Base-by-base conservation (phyloP, 2,329 filamentous ascomycete species). In the Biscogniauxia sp. region DNA sequence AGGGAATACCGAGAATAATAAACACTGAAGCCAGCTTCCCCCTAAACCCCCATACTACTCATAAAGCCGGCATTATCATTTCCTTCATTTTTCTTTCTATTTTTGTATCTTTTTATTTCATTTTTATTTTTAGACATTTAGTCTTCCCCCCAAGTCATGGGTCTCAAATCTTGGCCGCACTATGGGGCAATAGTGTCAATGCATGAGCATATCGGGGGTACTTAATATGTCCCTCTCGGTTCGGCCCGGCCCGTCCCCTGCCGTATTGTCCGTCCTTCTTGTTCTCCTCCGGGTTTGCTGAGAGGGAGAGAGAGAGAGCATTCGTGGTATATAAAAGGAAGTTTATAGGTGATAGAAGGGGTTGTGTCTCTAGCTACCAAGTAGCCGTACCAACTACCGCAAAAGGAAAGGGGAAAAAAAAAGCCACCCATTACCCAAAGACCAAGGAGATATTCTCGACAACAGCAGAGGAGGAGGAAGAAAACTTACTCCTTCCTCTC, bases 401-500 rank as follows among this genome's bases (percentile, higher is more conserved):
- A 23, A 23, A 23, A 13, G 28, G 28, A 9, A 7, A 9, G 28
- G 28, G 28, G 28, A 7, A 8, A 32, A 7, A 32, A 32, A 32
- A 32, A 13, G 28, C 28, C 28, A 7, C 28, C 28, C 28, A 32
- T 32, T 13, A 32, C 28, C 28, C 28, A 7, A 32, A 32, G 11
- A 23, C 23, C 23, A 23, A 23, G 23, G 23, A 23, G 23, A 23
- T 2, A 23, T 23, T 23, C 23, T 23, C 23, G 23, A 23, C 23
- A 23, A 23, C 23, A 23, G 23, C 23, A 23, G 23, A 23, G 23
- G 23, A 32, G 28, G 28, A 32, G 11, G 28, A 64, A 19, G 25
- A 69, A 52, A 57, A 69, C 73, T 76, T 76, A 64, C 73, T 70
- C 69, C 74, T 76, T 78, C 75, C 84, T 84, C 72, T 83, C 82